These are phyloP conservation scores for Phyllosticta citriasiana DNA, from an alignment of 2,329 filamentous ascomycete genomes.

Conservation along the genomic window DNA sequence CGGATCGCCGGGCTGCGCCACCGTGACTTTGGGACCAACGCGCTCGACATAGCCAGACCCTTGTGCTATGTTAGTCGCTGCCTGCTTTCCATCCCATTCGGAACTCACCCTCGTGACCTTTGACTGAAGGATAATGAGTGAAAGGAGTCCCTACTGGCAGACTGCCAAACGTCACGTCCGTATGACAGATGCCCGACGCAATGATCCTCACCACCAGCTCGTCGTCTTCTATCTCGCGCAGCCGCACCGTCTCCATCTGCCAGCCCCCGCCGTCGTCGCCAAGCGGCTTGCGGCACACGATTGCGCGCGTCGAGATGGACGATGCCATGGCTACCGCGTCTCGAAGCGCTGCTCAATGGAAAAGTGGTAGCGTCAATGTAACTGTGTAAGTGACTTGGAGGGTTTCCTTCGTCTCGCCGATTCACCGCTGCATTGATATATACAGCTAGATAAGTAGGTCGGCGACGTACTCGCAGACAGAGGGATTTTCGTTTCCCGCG, in stretches of 20 bases:
- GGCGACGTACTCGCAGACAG: too few species aligned
- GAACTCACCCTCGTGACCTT: constrained; percentile 43
- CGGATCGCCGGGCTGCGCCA: constrained; percentile 35
- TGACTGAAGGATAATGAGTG: constrained; percentile 36
- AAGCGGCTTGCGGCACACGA: constrained; percentile 29
- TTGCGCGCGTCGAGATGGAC: constrained; percentile 20
- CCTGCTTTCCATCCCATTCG: not conserved
- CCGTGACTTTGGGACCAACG: constrained; percentile 32
- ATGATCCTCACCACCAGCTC: constrained; percentile 46
- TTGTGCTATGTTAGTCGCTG: not conserved
- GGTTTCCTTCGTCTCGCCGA: too few species aligned
- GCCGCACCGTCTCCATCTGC: constrained; percentile 29
- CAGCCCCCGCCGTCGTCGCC: constrained; percentile 25
- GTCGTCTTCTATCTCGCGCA: constrained; percentile 30
- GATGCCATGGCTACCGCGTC: not conserved
- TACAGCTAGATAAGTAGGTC: too few species aligned
- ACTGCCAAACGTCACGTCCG: constrained; percentile 40
- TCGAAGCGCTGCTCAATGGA: too few species aligned
- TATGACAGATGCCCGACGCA: constrained; percentile 47
- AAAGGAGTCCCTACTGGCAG: constrained; percentile 17
- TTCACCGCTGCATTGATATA: too few species aligned
- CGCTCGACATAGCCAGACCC: constrained; percentile 38
- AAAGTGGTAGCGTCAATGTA: too few species aligned
- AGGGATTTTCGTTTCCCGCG: too few species aligned
- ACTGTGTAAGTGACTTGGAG: too few species aligned